Conservation (phyloP, 768 basidiomycete genomes). For the Hypholoma sublateritium region DNA sequence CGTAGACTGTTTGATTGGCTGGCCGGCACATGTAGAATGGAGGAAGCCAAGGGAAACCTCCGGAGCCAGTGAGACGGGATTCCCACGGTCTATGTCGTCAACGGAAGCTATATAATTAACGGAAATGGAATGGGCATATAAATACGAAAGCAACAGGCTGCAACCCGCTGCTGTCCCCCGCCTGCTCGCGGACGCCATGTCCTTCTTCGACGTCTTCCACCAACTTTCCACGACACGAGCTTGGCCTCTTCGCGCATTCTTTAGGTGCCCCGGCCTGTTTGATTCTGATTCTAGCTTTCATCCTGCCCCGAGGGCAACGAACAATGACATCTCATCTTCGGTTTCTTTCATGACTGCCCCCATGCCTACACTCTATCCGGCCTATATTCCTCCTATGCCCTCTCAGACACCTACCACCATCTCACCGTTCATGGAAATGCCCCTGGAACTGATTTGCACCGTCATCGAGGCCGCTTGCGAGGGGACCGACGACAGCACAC, state of each 20-base stretch:
- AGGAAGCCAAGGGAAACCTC: too few species aligned
- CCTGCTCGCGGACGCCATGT: slow-evolving; percentile 21
- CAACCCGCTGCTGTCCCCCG: neutral
- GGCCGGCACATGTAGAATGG: too few species aligned
- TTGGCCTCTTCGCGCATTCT: slow-evolving; percentile 14
- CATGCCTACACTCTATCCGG: too few species aligned
- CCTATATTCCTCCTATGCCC: neutral
- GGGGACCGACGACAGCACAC: slow-evolving; percentile 32
- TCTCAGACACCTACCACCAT: slow-evolving; percentile 5
- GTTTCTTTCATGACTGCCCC: slow-evolving; percentile 28
- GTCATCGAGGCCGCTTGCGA: slow-evolving; percentile 61
- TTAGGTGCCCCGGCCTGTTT: slow-evolving; percentile 12
- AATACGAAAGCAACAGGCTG: slow-evolving; percentile 1
- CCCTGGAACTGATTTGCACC: slow-evolving; percentile 61
- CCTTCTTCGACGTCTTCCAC: slow-evolving; percentile 29
- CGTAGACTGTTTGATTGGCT: too few species aligned
- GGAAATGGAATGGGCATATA: slow-evolving; percentile 15
- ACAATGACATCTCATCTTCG: slow-evolving; percentile 36
- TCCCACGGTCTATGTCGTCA: slow-evolving; percentile 17
- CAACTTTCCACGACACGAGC: slow-evolving; percentile 25
- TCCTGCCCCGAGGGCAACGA: slow-evolving; percentile 27
- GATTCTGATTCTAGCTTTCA: slow-evolving; percentile 25
- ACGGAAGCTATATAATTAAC: slow-evolving; percentile 11
- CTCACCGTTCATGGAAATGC: slow-evolving; percentile 33
- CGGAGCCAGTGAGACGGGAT: neutral